These are phyloP conservation scores for Apiotrichum brassicae DNA, from an alignment of 1,284 basidiomycete species.

Conservation along the genomic window DNA sequence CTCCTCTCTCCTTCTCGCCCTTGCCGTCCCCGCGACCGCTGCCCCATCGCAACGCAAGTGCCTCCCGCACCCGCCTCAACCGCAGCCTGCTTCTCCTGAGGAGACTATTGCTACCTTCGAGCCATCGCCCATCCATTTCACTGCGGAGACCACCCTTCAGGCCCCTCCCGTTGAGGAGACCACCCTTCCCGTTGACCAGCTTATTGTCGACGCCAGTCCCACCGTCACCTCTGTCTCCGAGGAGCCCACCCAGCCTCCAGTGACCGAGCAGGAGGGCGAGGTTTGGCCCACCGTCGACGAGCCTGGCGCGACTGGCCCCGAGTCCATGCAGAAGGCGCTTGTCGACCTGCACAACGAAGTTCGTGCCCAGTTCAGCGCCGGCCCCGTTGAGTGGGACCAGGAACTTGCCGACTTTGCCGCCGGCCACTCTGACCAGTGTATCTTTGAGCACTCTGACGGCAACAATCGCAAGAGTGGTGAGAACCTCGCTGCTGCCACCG, in stretches of 20 bases:
- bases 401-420: constrained; percentile 6
- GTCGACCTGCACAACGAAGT: constrained; percentile 35
- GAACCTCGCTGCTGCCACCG: constrained; percentile 25
- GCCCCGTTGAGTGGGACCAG: constrained; percentile 8
- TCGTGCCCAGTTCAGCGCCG: constrained; percentile 26
- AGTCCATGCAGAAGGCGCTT: constrained; percentile 11
- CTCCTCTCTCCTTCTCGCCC: background rate
- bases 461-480: background rate
- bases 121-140: too few relatives aligned
- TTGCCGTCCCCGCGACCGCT: background rate
- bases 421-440: constrained; percentile 5
- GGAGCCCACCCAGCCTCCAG: background rate
- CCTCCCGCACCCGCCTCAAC: too few relatives aligned
- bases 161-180: too few relatives aligned
- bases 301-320: constrained; percentile 2
- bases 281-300: constrained; percentile 5
- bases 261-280: too few relatives aligned
- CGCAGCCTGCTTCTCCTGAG: too few relatives aligned
- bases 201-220: too few relatives aligned
- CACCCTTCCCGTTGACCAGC: too few relatives aligned
- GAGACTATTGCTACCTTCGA: too few relatives aligned
- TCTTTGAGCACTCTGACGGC: background rate
- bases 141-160: too few relatives aligned
- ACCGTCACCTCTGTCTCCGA: too few relatives aligned
- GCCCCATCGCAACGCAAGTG: too few relatives aligned